Conservation (phyloP, 73 alveolate genomes). For the Durusdinium trenchii region DNA sequence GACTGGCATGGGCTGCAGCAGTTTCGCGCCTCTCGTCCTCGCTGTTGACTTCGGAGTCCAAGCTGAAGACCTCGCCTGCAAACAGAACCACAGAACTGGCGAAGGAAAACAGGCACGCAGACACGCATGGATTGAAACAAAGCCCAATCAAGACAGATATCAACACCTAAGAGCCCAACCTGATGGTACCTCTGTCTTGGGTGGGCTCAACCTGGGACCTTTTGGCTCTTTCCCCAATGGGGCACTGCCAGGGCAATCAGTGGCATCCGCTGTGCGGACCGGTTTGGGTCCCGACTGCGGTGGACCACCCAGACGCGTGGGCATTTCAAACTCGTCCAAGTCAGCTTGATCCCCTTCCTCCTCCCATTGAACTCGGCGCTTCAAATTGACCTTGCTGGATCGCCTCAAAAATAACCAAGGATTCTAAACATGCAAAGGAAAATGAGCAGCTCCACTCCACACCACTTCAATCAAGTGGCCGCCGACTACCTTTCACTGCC, state of each 20-base stretch:
- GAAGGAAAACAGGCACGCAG: too few species aligned
- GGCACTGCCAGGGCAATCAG: too few species aligned
- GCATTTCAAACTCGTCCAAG: neutral
- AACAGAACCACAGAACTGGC: too few species aligned
- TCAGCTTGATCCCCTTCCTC: neutral
- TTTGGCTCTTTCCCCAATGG: too few species aligned
- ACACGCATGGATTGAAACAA: too few species aligned
- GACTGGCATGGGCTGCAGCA: neutral
- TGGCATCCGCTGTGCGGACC: too few species aligned
- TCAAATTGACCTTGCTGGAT: neutral
- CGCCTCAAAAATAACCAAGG: neutral
- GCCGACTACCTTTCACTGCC: neutral
- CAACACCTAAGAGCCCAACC: too few species aligned
- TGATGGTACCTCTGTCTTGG: too few species aligned
- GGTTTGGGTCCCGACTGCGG: neutral
- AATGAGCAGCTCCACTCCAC: neutral
- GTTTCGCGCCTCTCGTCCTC: neutral
- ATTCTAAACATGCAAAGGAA: neutral
- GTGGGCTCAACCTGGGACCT: too few species aligned
- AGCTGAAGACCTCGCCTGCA: neutral
- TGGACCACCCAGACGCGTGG: slow-evolving; percentile 6
- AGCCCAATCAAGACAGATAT: too few species aligned
- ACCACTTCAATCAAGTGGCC: neutral
- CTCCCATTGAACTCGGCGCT: neutral
- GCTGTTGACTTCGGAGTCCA: neutral